A percentile compares a stretch with the other conserved stretches of the same genome.
Evolutionary conservation across 495 filamentous ascomycete genomes (phyloP).

Genomic region (Apodospora peruviana): DNA sequence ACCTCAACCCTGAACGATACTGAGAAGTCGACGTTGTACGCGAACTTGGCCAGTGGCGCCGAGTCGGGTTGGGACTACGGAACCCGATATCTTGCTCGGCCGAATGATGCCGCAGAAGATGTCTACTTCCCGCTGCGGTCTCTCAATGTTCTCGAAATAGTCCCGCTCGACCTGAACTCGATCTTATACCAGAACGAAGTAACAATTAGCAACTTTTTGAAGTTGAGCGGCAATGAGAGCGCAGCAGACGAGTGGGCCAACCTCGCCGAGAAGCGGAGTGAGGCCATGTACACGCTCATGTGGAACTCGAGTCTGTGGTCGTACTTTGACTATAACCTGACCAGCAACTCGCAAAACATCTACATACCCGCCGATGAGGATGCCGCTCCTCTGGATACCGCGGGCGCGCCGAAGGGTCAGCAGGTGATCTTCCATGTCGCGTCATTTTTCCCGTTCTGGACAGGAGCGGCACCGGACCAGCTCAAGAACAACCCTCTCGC

Average conservation of each 20-base stretch:
- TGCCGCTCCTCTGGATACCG: conserved; percentile 21
- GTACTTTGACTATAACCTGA: conserved; percentile 50
- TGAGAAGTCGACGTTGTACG: conserved; percentile 34
- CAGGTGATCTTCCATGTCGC: conserved; percentile 38
- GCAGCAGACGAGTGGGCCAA: conserved; percentile 26
- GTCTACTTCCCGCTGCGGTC: conserved; percentile 47
- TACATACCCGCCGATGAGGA: conserved; percentile 35
- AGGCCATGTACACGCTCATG: conserved; percentile 41
- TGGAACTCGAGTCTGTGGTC: conserved; percentile 42
- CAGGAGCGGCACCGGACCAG: conserved; percentile 38
- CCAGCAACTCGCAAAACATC: conserved; percentile 31
- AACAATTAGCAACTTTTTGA: conserved; percentile 33
- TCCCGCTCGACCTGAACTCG: conserved; percentile 47
- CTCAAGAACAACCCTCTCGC: conserved; percentile 42
- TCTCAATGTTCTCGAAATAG: conserved; percentile 33
- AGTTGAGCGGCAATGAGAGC: conserved; percentile 22
- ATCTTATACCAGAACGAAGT: conserved; percentile 46
- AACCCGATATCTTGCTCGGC: conserved; percentile 33
- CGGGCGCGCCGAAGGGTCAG: conserved; percentile 29
- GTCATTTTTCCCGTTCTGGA: conserved; percentile 49
- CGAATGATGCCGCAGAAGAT: conserved; percentile 38
- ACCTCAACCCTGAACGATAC: conserved; percentile 30
- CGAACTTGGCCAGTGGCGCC: conserved; percentile 43
- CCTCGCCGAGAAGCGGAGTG: conserved; percentile 31
- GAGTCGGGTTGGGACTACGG: conserved; percentile 47